Evolutionary conservation across 352 stramenopile species (phyloP), one percentile per base, ranked within the genome.

Genomic region (Albugo candida): DNA sequence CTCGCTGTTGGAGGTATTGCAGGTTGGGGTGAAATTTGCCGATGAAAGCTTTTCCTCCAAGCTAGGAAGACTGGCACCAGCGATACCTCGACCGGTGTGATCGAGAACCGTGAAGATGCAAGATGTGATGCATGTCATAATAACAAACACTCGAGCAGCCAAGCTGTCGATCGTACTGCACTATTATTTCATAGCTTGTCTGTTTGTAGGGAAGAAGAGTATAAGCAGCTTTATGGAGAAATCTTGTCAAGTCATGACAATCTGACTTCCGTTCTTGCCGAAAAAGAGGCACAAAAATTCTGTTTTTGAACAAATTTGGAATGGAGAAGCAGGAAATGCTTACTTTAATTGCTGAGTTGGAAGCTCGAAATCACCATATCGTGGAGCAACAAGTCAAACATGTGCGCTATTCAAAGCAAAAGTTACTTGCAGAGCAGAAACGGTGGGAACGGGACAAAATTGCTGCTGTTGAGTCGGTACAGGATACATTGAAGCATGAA

Each of bases 201-300:
- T 38, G 66, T 54, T 5, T 81, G 69, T 51, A 70, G 65, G 41
- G 69, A 81, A 45, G 63, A 70, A 19, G 65, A 76, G 18, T 81
- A 61, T 58, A 66, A 64, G 21, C 61, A 61, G 4, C 52, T 74
- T 0, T 68, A 60, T 36, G 66, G 75, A 12, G 69, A 77, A 1
- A 64, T 60, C 31, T 60, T 59, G 37, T 0, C 58, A 72, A 14
- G 65, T 46, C 21, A 59, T 59, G 2, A 41, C 66, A 6, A 45
- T 81, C 18, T 51, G 39, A 3, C 58, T 64, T 49, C 58, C 59
- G 13, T 53, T 66, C 10, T 36, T 51, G 0, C 55, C 53, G 17
- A 67, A 78, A 31, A 57, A 60, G 0, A 46, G 52, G 4, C 49
- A 68, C 3, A 52, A 31, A 31, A 71, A 16, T 49, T 39, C 6